Base-by-base conservation (phyloP, 495 filamentous ascomycete species). In the Penicillium atrosanguineum region DNA sequence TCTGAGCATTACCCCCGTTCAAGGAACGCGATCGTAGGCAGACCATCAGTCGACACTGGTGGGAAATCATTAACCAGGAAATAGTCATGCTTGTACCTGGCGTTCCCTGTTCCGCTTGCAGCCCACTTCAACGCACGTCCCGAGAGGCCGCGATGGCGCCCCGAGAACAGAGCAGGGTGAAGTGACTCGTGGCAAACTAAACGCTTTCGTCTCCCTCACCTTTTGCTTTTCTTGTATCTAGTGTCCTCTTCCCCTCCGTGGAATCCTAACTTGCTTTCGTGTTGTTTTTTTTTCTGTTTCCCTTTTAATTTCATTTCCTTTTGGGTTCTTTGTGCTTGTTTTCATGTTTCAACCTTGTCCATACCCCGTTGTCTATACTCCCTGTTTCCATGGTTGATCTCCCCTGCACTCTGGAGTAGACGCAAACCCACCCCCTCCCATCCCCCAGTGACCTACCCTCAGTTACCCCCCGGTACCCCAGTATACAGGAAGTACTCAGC, bases 21-120 rank as follows among this genome's bases (percentile, higher is more conserved):
- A 11, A 11, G 28, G 7, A 34, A 34, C 31, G 11, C 31, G 31
- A 34, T 34, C 11, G 31, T 12, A 34, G 31, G 31, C 31, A 34
- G 31, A 34, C 11, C 11, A 14, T 14, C n/a, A n/a, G n/a, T n/a
- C n/a, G n/a, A 34, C 11, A 4, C 3, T 1, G 8, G 31, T 4
- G 11, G 28, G 28, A 34, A 34, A 34, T 14, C 26, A 36, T 12
- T n/a, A n/a, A n/a, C n/a, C n/a, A 5, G 23, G 23, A 23, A 23
- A 23, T 23, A n/a, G n/a, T n/a, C n/a, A n/a, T n/a, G n/a, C 18
- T 37, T 20, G 26, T 11, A 36, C 49, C 42, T 26, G 18, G 38
- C 15, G 46, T 55, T 46, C 43, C 53, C 28, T 46, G 53, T 51
- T 56, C 53, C 42, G 53, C 53, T 45, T 56, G 53, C 53, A 56